Conservation (phyloP, 192 early-diverging fungal genomes). For the Thamnidium elegans region DNA sequence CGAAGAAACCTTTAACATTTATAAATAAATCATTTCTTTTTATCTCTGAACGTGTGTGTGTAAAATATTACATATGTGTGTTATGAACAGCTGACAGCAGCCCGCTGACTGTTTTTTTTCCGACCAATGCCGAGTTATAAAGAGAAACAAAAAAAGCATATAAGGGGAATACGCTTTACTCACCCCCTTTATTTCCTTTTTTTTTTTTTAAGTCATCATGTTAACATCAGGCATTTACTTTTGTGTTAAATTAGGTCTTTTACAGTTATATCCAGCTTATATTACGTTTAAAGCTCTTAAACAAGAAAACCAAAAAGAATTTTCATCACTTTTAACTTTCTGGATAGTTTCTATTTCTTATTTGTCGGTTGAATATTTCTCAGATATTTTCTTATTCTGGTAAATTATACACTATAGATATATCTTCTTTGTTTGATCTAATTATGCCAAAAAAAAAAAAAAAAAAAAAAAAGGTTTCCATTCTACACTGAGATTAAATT, state of each 20-base stretch:
- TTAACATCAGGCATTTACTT: slow-evolving; percentile 25
- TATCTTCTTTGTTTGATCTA: not conserved
- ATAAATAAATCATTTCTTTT: too few species aligned
- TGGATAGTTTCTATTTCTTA: slow-evolving; percentile 32
- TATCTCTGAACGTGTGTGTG: too few species aligned
- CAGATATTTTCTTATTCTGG: slow-evolving; percentile 39
- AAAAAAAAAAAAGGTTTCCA: slow-evolving; percentile 21
- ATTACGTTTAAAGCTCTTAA: slow-evolving; percentile 38
- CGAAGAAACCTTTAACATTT: too few species aligned
- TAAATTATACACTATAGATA: not conserved
- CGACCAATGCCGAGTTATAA: too few species aligned
- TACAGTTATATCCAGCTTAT: slow-evolving; percentile 39
- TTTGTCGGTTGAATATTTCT: slow-evolving; percentile 29
- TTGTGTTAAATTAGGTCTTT: slow-evolving; percentile 25
- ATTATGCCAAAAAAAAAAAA: not conserved
- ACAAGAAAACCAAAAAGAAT: slow-evolving; percentile 21
- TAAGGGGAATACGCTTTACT: not conserved
- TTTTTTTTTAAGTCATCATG: slow-evolving; percentile 3
- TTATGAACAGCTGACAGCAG: too few species aligned
- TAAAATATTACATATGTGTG: too few species aligned
- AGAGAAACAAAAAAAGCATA: too few species aligned
- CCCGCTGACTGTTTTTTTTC: too few species aligned
- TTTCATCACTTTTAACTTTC: slow-evolving; percentile 31
- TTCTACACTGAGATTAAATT: slow-evolving; percentile 35
- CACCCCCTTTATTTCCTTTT: not conserved